phyloP scores from a whole-genome alignment of 1,284 basidiomycete genomes.

The Mycosarcoma mackinlayi region DNA sequence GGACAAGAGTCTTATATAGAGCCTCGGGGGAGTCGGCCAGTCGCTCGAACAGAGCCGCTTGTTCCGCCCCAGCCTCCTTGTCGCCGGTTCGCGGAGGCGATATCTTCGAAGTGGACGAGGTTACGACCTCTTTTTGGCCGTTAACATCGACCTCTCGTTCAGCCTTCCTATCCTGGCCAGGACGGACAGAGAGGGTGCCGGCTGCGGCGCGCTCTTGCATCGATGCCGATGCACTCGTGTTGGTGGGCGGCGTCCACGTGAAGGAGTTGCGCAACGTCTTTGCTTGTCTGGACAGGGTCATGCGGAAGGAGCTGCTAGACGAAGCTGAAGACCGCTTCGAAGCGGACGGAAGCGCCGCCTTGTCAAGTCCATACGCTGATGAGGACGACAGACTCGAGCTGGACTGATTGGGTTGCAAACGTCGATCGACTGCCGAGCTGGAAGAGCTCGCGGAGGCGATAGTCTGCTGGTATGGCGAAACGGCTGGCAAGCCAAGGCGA shows the following conservation, averaged over 20 bases:
- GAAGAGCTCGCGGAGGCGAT: conserved; percentile 19
- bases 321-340: conserved; percentile 32
- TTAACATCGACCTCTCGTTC: too few relatives aligned
- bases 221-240: not conserved
- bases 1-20: conserved; percentile 28
- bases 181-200: not conserved
- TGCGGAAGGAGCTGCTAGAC: conserved; percentile 35
- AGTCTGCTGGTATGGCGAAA: conserved; percentile 8
- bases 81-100: not conserved
- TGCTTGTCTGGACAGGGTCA: conserved; percentile 40
- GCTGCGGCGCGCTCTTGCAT: conserved; percentile 2
- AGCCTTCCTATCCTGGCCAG: not conserved
- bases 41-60: conserved; percentile 20
- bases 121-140: not conserved
- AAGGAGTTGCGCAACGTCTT: conserved; percentile 37
- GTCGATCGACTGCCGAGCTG: conserved; percentile 24
- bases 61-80: not conserved
- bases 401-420: conserved; percentile 19
- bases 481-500: conserved; percentile 6
- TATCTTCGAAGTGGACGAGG: not conserved
- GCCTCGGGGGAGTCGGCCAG: conserved; percentile 41
- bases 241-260: conserved; percentile 18
- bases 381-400: conserved; percentile 27
- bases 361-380: conserved; percentile 21
- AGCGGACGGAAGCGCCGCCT: conserved; percentile 3